phyloP scores from a whole-genome alignment of 495 filamentous ascomycete species.

The Lasiosphaeris hirsuta region DNA sequence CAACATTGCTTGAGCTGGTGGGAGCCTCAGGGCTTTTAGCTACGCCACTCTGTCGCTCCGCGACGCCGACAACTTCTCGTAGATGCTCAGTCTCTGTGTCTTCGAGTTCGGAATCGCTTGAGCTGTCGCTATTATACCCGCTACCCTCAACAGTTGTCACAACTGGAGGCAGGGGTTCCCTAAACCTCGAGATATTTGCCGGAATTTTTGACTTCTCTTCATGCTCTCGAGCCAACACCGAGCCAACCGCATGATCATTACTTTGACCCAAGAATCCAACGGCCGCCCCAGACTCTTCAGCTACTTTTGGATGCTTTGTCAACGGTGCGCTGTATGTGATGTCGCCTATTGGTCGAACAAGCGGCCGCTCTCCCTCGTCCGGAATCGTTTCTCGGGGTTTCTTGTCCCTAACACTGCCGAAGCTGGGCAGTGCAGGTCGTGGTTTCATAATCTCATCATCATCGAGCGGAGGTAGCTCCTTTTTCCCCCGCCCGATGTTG shows the following conservation, averaged over 20 bases:
- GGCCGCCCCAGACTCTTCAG: slow-evolving; percentile 7
- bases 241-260: slow-evolving; percentile 63
- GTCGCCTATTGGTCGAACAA: slow-evolving; percentile 47
- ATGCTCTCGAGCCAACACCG: slow-evolving; percentile 47
- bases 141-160: slow-evolving; percentile 63
- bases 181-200: slow-evolving; percentile 45
- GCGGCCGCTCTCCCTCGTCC: slow-evolving; percentile 41
- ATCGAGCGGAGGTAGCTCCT: slow-evolving; percentile 42
- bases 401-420: slow-evolving; percentile 70
- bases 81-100: slow-evolving; percentile 9
- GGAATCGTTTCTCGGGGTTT: slow-evolving; percentile 33
- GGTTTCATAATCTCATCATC: slow-evolving; percentile 74
- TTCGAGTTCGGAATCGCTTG: slow-evolving; percentile 19
- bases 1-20: too few species aligned
- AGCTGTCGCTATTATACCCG: slow-evolving; percentile 52
- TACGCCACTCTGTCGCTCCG: too few species aligned
- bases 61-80: slow-evolving; percentile 5
- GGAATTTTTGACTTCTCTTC: slow-evolving; percentile 44
- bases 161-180: slow-evolving; percentile 62
- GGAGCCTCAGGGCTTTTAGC: too few species aligned
- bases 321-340: slow-evolving; percentile 18
- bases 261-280: slow-evolving; percentile 43
- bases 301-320: slow-evolving; percentile 1
- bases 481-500: slow-evolving; percentile 49
- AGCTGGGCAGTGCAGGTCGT: slow-evolving; percentile 72